phyloP scores from a whole-genome alignment of 2,329 filamentous ascomycete species.

The Colletotrichum liriopes region DNA sequence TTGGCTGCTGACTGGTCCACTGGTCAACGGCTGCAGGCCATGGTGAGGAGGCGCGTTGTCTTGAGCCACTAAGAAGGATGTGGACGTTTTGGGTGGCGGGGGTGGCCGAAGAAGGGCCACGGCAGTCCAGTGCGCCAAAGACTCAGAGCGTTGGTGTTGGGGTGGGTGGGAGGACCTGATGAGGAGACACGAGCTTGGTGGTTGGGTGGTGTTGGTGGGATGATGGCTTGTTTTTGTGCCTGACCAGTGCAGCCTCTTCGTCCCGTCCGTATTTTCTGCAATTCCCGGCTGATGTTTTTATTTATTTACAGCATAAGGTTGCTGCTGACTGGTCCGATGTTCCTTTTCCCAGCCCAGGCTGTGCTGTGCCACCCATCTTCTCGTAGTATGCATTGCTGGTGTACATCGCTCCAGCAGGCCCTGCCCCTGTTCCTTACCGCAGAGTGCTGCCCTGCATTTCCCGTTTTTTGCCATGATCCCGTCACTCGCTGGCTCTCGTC shows the following conservation, averaged over 20 bases:
- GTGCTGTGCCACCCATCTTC: slow-evolving; percentile 32
- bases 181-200: slow-evolving; percentile 6
- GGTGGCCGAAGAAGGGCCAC: slow-evolving; percentile 8
- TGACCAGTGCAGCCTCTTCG: slow-evolving; percentile 2
- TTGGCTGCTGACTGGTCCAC: slow-evolving; percentile 2
- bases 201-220: neutral
- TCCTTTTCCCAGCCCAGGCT: slow-evolving; percentile 14
- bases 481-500: slow-evolving; percentile 7
- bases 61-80: slow-evolving; percentile 9
- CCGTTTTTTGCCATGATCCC: slow-evolving; percentile 26
- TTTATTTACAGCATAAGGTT: slow-evolving; percentile 11
- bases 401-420: slow-evolving; percentile 30
- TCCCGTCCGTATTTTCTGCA: slow-evolving; percentile 17
- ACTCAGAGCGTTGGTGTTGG: neutral
- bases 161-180: neutral
- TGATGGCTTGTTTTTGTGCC: slow-evolving; percentile 8
- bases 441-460: slow-evolving; percentile 32
- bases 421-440: slow-evolving; percentile 30
- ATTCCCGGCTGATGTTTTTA: slow-evolving; percentile 2
- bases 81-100: slow-evolving; percentile 9
- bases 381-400: slow-evolving; percentile 20
- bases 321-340: slow-evolving; percentile 23
- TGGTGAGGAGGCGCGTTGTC: slow-evolving; percentile 2
- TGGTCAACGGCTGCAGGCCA: slow-evolving; percentile 21
- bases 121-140: slow-evolving; percentile 38